phyloP scores from a whole-genome alignment of 495 filamentous ascomycete species.

The Daldinia loculata region DNA sequence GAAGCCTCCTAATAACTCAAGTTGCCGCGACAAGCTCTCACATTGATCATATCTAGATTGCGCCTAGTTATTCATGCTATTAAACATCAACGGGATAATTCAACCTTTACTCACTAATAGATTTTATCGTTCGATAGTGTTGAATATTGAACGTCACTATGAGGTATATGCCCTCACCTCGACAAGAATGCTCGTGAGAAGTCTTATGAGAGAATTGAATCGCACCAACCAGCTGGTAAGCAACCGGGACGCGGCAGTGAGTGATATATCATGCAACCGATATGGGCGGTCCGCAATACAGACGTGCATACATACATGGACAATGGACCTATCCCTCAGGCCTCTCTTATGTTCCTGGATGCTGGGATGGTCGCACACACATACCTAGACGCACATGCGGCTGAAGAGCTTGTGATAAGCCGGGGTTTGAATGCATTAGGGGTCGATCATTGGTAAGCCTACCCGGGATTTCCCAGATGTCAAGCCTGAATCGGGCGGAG shows the following conservation, averaged over 20 bases:
- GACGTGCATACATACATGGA: slow-evolving; percentile 28
- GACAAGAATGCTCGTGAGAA: not conserved
- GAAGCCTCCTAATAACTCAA: not conserved
- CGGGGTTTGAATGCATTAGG: slow-evolving; percentile 38
- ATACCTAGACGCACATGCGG: slow-evolving; percentile 27
- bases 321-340: slow-evolving; percentile 11
- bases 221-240: not conserved
- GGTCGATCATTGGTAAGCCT: slow-evolving; percentile 41
- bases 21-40: not conserved
- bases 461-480: slow-evolving; percentile 38
- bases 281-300: slow-evolving; percentile 16
- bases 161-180: slow-evolving; percentile 1
- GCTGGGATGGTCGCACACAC: slow-evolving; percentile 25
- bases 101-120: not conserved
- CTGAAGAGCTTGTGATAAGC: slow-evolving; percentile 40
- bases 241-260: slow-evolving; percentile 23
- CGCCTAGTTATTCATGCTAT: not conserved
- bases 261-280: slow-evolving; percentile 34
- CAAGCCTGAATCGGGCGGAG: slow-evolving; percentile 34
- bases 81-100: not conserved
- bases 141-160: not conserved
- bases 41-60: not conserved
- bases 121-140: not conserved
- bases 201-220: slow-evolving; percentile 18
- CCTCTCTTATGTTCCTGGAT: slow-evolving; percentile 16